Base-by-base conservation (phyloP, 2,329 filamentous ascomycete genomes). In the Stachybotrys elegans region DNA sequence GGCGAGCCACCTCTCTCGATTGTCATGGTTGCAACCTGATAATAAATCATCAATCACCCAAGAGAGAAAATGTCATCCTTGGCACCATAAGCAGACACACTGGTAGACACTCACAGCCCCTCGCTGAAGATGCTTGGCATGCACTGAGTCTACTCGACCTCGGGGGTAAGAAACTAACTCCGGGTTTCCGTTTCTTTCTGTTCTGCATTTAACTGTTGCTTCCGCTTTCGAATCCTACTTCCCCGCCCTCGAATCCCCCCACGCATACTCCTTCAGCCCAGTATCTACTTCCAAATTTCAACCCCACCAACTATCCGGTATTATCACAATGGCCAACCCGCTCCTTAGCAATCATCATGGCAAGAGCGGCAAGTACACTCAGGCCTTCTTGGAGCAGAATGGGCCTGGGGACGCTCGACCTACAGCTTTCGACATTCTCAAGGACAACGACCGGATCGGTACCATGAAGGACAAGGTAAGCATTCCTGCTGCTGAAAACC, bases 351-450 rank as follows among this genome's bases (percentile, higher is more conserved):
- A 38, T 38, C 35, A 38, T n/a, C 20, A 38, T 22, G 19, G 19
- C 19, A 38, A 20, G 19, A 38, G 20, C 20, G 35, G 35, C 35
- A 38, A 38, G 20, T 20, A 38, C 19, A 38, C 35, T 22, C 35
- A 38, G 19, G 35, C 35, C 35, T 38, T 38, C 35, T 38, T 38
- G 19, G 20, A 38, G 19, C 35, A 38, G 13, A 22, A 39, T 22
- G 19, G 35, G 13, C 35, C 35, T 12, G 12, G 35, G 6, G 35
- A 38, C 19, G 35, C 35, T 22, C 16, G 35, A 38, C 35, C 35
- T 19, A 38, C 35, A 38, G 35, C 35, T 38, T 19, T 38, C 13
- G 35, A 38, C 35, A 38, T 38, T 38, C 35, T 38, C 35, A 38
- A 38, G 35, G 35, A 38, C 20, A 38, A 38, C 35, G 19, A 38